These are phyloP conservation scores for Limtongozyma cylindracea DNA, from an alignment of 805 yeast species.

Conservation along the genomic window DNA sequence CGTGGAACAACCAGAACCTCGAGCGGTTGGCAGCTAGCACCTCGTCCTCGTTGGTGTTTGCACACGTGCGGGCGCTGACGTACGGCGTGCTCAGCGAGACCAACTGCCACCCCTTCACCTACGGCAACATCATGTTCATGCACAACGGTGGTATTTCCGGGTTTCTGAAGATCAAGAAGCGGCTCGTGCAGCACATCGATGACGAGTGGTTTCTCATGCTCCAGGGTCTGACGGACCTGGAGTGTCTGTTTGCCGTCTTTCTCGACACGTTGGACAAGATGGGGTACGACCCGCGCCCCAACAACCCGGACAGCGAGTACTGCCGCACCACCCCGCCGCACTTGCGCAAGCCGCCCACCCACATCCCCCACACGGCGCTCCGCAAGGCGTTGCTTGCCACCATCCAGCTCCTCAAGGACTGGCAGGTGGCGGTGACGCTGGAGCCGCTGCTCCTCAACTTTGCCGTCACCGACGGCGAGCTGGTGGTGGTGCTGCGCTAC, in stretches of 20 bases:
- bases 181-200: conserved; percentile 39
- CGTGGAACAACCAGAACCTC: conserved; percentile 88
- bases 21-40: conserved; percentile 77
- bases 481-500: conserved; percentile 71
- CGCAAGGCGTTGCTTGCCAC: conserved; percentile 50
- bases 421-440: conserved; percentile 40
- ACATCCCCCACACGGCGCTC: conserved; percentile 29
- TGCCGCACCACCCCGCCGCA: too few species aligned
- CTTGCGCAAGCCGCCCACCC: too few species aligned
- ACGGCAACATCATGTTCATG: conserved; percentile 80
- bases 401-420: conserved; percentile 47
- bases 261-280: conserved; percentile 49
- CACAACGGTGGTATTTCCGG: conserved; percentile 82
- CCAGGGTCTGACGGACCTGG: conserved; percentile 92
- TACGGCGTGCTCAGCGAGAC: conserved; percentile 88
- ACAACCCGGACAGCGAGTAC: conserved; percentile 7
- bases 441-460: conserved; percentile 72
- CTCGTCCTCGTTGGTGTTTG: conserved; percentile 62
- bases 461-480: conserved; percentile 84
- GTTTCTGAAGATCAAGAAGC: conserved; percentile 50
- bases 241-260: conserved; percentile 79
- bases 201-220: conserved; percentile 61
- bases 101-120: conserved; percentile 90
- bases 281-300: conserved; percentile 50
- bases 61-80: conserved; percentile 90